A percentile compares a stretch with the other conserved stretches of the same genome.
Conservation (phyloP, 371 early-diverging fungal species). For the Nematocida sp. region DNA sequence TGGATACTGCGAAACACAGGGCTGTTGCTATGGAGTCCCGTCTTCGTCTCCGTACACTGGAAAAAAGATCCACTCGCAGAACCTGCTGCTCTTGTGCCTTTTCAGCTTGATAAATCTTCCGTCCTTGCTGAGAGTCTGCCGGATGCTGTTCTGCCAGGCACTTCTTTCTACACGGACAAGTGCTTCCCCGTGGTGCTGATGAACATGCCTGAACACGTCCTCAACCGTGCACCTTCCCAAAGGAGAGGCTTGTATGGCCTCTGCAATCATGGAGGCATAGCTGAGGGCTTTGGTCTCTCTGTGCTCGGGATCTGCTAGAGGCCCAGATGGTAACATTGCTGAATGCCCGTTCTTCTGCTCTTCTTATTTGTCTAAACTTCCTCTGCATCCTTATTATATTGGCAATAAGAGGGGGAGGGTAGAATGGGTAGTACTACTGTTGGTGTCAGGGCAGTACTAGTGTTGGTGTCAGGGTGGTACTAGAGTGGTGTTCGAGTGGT, state of each 20-base stretch:
- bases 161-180: not conserved
- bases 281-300: too few relatives aligned
- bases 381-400: too few relatives aligned
- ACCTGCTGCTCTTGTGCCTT: not conserved
- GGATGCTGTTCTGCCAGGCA: conserved; percentile 6
- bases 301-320: too few relatives aligned
- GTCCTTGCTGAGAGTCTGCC: conserved; percentile 33
- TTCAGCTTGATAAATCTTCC: conserved; percentile 10
- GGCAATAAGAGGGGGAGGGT: not conserved
- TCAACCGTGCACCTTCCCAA: conserved; percentile 2
- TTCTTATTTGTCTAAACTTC: too few relatives aligned
- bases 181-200: not conserved
- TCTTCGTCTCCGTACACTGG: not conserved
- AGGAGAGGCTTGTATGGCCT: conserved; percentile 8
- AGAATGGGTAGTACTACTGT: not conserved
- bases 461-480: too few relatives aligned
- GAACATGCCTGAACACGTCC: conserved; percentile 11
- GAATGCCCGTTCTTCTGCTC: too few relatives aligned
- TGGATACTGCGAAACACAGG: too few relatives aligned
- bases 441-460: too few relatives aligned
- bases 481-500: too few relatives aligned
- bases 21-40: too few relatives aligned
- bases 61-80: conserved; percentile 41
- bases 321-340: too few relatives aligned
- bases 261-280: conserved; percentile 6